Conservation (phyloP, 257 asterid species). For the Nicotiana tabacum region DNA sequence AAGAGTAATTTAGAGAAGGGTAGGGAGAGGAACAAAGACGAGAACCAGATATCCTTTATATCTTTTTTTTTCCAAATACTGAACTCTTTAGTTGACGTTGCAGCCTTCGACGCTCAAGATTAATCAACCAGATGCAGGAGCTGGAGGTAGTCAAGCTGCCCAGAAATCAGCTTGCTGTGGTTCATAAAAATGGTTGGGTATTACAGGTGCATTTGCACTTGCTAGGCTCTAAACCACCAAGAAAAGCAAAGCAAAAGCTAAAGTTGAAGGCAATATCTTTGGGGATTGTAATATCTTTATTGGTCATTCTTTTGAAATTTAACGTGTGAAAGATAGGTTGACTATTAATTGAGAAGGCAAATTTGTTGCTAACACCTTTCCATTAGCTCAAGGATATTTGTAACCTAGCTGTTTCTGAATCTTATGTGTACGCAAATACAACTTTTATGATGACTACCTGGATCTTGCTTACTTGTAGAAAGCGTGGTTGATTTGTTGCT, state of each 20-base stretch:
- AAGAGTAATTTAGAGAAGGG: no score
- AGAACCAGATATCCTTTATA: not conserved
- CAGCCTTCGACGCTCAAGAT: conserved; percentile 20
- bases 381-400: not conserved
- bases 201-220: not conserved
- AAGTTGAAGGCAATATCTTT: conserved; percentile 20
- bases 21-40: not conserved
- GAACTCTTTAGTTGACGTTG: not conserved
- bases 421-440: not conserved
- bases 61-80: not conserved
- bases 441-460: not conserved
- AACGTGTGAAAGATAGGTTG: conserved; percentile 35
- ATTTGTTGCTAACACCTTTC: not conserved
- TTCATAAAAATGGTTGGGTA: not conserved
- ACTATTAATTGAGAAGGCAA: not conserved
- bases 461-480: not conserved
- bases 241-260: conserved; percentile 10
- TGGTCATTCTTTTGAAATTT: conserved; percentile 28
- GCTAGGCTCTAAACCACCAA: not conserved
- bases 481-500: not conserved
- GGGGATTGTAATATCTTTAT: conserved; percentile 22
- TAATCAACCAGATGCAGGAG: conserved; percentile 16
- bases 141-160: conserved; percentile 7
- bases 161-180: conserved; percentile 22
- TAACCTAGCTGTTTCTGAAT: not conserved